Base-by-base conservation (phyloP, 2,329 filamentous ascomycete genomes). In the Cordyceps pruinosa region DNA sequence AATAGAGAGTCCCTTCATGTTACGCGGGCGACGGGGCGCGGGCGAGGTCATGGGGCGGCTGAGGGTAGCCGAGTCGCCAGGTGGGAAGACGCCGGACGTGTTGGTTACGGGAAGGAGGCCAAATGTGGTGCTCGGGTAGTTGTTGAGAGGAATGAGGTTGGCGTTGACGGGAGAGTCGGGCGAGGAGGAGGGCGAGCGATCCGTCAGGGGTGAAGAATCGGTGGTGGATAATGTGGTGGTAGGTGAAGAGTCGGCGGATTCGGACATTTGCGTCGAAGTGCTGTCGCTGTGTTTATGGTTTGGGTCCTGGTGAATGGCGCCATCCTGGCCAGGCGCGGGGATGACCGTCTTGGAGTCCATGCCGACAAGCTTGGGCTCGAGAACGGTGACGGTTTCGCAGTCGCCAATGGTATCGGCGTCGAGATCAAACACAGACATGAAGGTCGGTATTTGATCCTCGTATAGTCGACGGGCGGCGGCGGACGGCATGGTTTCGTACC, bases 141-240 rank as follows among this genome's bases (percentile, higher is more conserved):
- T 84, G 49, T 83, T 84, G 45, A 90, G 77, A 3, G 89, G 85
- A 56, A 87, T 81, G 56, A 91, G 77, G 57, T 88, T 87, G 56
- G 87, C 77, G 57, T 88, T 87, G 56, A 88, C 77, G 1, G 91
- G 90, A 3, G 94, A 97, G 72, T 97, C 92, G 9, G 93, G 93
- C 1, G 93, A 97, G 23, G 92, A 90, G 53, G 88, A 93, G 3
- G 94, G 91, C 5, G 93, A 97, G 8, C 90, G 87, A 65, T 97
- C 93, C 30, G 92, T 92, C 49, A 94, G 80, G 30, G 90, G 89
- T 9, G 90, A 93, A 5, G 92, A 95, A 73, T 96, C 93, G 61
- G 93, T 90, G 21, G 90, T 96, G 6, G 91, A 96, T 50, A 94
- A 83, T 2, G 93, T 96, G 4, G 92, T 97, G 8, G 93, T 97